phyloP scores from a whole-genome alignment of 2,329 filamentous ascomycete genomes.

The Penicillium expansum region DNA sequence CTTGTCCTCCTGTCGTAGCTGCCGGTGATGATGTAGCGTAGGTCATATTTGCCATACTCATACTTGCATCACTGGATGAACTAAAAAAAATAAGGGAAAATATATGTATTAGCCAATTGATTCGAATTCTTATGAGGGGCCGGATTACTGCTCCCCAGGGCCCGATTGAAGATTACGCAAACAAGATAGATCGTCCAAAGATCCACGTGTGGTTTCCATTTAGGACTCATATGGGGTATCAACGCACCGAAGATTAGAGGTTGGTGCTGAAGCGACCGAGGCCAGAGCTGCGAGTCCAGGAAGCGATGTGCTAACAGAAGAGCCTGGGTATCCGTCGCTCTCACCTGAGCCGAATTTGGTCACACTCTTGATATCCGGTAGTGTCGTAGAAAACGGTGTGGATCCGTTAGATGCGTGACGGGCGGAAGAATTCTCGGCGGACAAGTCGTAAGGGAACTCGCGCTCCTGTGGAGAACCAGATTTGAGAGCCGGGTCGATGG shows the following conservation, averaged over 20 bases:
- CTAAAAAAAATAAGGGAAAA: constrained; percentile 15
- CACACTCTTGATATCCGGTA: constrained; percentile 31
- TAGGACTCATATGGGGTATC: background rate
- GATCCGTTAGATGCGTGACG: constrained; percentile 48
- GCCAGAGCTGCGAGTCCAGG: constrained; percentile 61
- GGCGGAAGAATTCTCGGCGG: constrained; percentile 48
- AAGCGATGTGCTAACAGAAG: constrained; percentile 45
- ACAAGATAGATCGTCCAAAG: background rate
- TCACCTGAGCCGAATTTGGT: constrained; percentile 30
- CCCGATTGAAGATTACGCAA: background rate
- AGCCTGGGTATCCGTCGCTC: constrained; percentile 27
- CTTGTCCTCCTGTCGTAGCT: constrained; percentile 63
- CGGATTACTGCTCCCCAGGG: background rate
- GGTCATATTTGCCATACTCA: constrained; percentile 58
- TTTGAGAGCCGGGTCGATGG: constrained; percentile 51
- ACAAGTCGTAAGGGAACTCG: constrained; percentile 43
- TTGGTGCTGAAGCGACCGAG: constrained; percentile 54
- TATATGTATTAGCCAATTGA: constrained; percentile 22
- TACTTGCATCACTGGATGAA: constrained; percentile 46
- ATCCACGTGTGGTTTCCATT: background rate
- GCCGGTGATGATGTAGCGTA: constrained; percentile 64
- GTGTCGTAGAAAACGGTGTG: constrained; percentile 46
- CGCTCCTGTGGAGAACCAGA: constrained; percentile 46
- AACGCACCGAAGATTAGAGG: constrained; percentile 53
- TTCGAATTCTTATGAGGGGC: constrained; percentile 12